These are phyloP conservation scores for Sporisorium sorghi DNA, from an alignment of 1,284 basidiomycete species.

Conservation along the genomic window DNA sequence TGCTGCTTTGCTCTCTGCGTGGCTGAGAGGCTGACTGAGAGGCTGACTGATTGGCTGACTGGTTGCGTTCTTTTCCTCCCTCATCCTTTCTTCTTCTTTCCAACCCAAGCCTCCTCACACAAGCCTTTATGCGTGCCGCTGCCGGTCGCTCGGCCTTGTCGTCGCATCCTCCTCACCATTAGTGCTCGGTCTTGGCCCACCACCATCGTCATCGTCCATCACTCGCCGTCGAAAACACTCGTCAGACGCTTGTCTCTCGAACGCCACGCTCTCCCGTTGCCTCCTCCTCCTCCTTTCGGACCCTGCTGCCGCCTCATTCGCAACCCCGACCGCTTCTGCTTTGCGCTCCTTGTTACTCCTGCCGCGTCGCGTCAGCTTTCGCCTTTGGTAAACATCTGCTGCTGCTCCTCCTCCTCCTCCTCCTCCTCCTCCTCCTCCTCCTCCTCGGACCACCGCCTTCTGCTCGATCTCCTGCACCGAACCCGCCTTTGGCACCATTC, in stretches of 20 bases:
- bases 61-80: background rate
- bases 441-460: conserved; percentile 1
- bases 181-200: conserved; percentile 15
- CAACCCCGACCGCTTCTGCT: conserved; percentile 20
- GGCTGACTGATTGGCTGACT: no score
- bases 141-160: conserved; percentile 40
- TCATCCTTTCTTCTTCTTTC: background rate
- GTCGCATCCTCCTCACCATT: conserved; percentile 18
- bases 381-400: conserved; percentile 31
- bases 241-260: background rate
- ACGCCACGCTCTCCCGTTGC: background rate
- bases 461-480: conserved; percentile 11
- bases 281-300: background rate
- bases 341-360: conserved; percentile 3
- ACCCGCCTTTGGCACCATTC: conserved; percentile 7
- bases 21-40: no score
- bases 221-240: conserved; percentile 4
- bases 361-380: conserved; percentile 27
- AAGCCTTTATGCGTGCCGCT: conserved; percentile 47
- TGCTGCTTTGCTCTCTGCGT: conserved; percentile 13
- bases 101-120: no score
- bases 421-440: background rate
- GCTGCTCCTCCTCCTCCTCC: background rate
- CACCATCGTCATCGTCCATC: conserved; percentile 16
- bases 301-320: conserved; percentile 12